Evolutionary conservation across 345 rosid genomes (phyloP).

Genomic region (Nephelium lappaceum): DNA sequence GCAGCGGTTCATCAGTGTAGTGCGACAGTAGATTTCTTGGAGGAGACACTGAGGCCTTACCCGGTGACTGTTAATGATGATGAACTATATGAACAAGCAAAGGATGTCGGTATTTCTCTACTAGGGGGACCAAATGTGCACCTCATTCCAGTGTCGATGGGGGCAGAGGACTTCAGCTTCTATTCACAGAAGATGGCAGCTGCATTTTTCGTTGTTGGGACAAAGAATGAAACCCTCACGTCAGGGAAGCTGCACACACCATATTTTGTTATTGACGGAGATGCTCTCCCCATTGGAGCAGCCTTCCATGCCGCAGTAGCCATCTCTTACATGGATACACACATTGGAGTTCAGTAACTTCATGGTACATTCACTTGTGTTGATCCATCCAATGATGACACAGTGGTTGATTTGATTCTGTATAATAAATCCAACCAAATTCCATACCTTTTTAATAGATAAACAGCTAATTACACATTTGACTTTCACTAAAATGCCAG

Average conservation of each 20-base stretch:
- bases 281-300: conserved; percentile 57
- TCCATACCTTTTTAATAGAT: too few species aligned
- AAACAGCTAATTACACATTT: too few species aligned
- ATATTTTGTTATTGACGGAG: conserved; percentile 45
- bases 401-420: too few species aligned
- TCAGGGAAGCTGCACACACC: conserved; percentile 40
- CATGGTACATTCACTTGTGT: background rate
- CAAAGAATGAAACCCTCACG: conserved; percentile 24
- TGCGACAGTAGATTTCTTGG: conserved; percentile 52
- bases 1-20: conserved; percentile 50
- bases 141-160: conserved; percentile 40
- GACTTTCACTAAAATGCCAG: too few species aligned
- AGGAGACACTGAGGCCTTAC: too few species aligned
- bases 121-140: conserved; percentile 49
- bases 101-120: conserved; percentile 41
- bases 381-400: background rate
- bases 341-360: conserved; percentile 6
- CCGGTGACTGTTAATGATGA: conserved; percentile 52
- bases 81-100: conserved; percentile 45
- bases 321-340: conserved; percentile 44
- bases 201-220: conserved; percentile 45
- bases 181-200: conserved; percentile 48
- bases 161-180: too few species aligned
- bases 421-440: too few species aligned
- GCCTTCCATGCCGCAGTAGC: conserved; percentile 65